Evolutionary conservation across 192 early-diverging fungal species (phyloP).

Genomic region (Coemansia sp.): DNA sequence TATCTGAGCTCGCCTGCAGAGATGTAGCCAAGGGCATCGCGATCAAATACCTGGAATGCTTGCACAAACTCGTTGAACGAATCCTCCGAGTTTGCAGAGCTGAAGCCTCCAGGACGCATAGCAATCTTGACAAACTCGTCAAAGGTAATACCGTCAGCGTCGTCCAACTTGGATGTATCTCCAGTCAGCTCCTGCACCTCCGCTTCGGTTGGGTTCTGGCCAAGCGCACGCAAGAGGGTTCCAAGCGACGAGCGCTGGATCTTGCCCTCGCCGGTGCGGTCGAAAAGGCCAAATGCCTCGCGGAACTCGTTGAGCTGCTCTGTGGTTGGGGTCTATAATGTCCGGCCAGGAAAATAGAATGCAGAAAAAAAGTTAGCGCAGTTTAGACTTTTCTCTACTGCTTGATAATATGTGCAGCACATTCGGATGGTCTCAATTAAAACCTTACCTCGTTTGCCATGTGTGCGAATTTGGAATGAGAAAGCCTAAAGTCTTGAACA

Average conservation of each 20-base stretch:
- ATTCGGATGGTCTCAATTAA: neutral
- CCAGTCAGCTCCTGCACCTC: conserved; percentile 67
- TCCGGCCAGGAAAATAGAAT: neutral
- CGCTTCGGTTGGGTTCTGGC: conserved; percentile 77
- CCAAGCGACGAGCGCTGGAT: conserved; percentile 67
- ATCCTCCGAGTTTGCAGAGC: conserved; percentile 58
- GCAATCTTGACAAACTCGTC: conserved; percentile 71
- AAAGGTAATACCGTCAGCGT: conserved; percentile 60
- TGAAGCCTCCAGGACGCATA: conserved; percentile 70
- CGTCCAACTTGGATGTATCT: conserved; percentile 46
- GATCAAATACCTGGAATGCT: conserved; percentile 88
- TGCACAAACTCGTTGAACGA: conserved; percentile 78
- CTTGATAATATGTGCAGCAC: neutral
- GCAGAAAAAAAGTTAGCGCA: neutral
- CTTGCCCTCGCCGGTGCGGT: conserved; percentile 71
- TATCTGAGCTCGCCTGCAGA: conserved; percentile 76
- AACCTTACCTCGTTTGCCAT: conserved; percentile 4
- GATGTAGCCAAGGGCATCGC: conserved; percentile 75
- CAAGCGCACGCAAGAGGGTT: conserved; percentile 73
- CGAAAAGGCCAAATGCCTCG: conserved; percentile 79
- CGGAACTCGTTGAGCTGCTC: conserved; percentile 65
- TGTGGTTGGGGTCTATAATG: conserved; percentile 24
- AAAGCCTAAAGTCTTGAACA: neutral
- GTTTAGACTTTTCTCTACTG: conserved; percentile 1
- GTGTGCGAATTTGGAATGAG: neutral